Base-by-base conservation (phyloP, 2,329 filamentous ascomycete genomes). In the Xylogone sp. region DNA sequence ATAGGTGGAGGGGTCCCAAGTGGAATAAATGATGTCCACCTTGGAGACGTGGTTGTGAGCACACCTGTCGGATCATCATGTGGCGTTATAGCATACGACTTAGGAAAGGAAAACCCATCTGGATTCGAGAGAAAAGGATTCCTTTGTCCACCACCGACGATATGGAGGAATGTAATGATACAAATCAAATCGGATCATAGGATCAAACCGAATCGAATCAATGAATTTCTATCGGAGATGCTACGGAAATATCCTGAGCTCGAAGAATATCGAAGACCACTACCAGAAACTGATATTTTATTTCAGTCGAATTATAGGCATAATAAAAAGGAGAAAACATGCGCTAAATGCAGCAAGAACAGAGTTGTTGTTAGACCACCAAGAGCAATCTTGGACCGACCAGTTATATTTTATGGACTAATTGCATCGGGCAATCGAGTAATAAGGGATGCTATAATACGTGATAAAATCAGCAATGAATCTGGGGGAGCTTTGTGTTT, bases 381-480 rank as follows among this genome's bases (percentile, higher is more conserved):
- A n/a, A n/a, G n/a, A n/a, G n/a, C n/a, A n/a, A n/a, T n/a, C n/a
- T 27, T 18, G 10, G 46, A 19, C 24, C 29, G 52, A 31, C 58
- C 55, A 18, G 46, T 49, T 46, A 51, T 62, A 48, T 59, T 62
- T 56, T 62, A 63, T 52, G 58, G 59, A 44, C 31, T 57, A 8
- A 59, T 62, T 51, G 59, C 58, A 18, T 62, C 60, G 12, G 65
- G 67, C 0, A 62, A 69, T 0, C 69, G 63, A 45, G 50, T 70
- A 0, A 59, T 69, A 48, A 62, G 61, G 48, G 61, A 66, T 19
- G 57, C 57, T 0, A 19, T 13, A 1, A 56, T 48, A 18, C 42
- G 64, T 6, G 53, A 69, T 20, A 47, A 59, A 9, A 45, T 69
- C 0, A 54, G 59, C 27, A 61, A 65, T 10, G 54, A 52, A 1